Base-by-base conservation (phyloP, 306 rosid species). In the Leucaena leucocephala region DNA sequence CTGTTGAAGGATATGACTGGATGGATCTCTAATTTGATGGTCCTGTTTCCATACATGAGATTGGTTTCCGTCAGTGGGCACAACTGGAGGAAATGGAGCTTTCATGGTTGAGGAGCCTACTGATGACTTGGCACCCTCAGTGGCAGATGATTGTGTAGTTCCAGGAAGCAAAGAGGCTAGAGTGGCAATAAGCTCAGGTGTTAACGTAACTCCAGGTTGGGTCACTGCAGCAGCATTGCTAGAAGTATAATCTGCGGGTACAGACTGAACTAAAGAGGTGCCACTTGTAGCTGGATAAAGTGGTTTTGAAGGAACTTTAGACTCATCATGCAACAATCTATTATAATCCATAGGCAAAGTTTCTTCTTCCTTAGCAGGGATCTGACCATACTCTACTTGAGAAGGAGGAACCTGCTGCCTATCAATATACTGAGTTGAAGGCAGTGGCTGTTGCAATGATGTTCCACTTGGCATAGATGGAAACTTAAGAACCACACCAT, bases 401-500 rank as follows among this genome's bases (percentile, higher is more conserved):
- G 83, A 62, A 81, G 85, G 85, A 81, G 91, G 88, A 80, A 83
- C 72, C 78, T 89, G 97, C 70, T 86, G 93, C 87, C 89, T 84
- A 45, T 87, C 92, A 55, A 80, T 70, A 86, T 86, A 91, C 75
- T 91, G 94, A 83, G 89, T 75, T 48, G 93, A 72, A 2, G 88
- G 88, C 0, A 88, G 45, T 35, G 89, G 86, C 66, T 85, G 94
- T 61, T 85, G 96, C 82, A 80, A 55, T 16, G 94, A 81, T 55
- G 85, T 84, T 59, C 75, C 84, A 64, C 76, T 72, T 76, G 96
- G 80, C 66, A 77, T 84, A 71, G 82, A 91, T 17, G 99, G 88
- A 89, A 96, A 93, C 90, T 89, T 93, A 38, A 96, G 99, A 85
- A 96, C 96, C 55, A 96, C 97, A 35, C 99, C 99, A 87, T 96